Evolutionary conservation across 148 eudicot genomes (phyloP), one percentile per base, ranked within the genome.

Genomic region (Rhododendron ferrugineum): DNA sequence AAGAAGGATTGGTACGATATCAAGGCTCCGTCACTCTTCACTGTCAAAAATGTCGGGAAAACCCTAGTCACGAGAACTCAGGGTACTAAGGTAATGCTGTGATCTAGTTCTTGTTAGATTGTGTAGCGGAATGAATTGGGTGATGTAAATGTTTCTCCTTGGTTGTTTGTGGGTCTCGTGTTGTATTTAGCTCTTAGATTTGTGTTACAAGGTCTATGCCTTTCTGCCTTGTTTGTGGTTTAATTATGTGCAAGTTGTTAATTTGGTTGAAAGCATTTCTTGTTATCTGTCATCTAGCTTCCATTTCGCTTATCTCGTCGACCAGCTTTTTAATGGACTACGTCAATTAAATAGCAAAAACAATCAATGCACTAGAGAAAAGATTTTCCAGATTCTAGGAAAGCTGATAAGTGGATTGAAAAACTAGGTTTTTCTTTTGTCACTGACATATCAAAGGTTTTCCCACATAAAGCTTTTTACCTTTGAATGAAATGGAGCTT

Each of bases 1-100:
- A 93, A 93, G 93, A 93, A 93, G 90, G 96, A 93, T 85, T 93
- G 96, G 96, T 93, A 93, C 86, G 96, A 93, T 62, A 86, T 93
- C 84, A 93, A 93, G 83, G 96, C 96, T 4, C 96, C 96, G 0
- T 88, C 93, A 3, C 46, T 87, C 30, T 95, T 95, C 86, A 81
- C 16, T 37, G 64, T 54, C 22, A 86, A 90, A 82, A 91, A 89
- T 73, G 85, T 92, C 28, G 94, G 94, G 60, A 92, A 92, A 62
- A 92, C 94, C 28, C 91, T 92, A 3, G 92, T 92, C 42, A 87
- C 91, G 22, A 89, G 94, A 62, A 92, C 94, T 50, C 94, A 92
- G 94, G 94, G 94, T 85, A 92, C 94, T 6, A 92, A 92, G 94
- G 94, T 92, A 77, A 47, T 50, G 3, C 23, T 50, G 18, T 6